phyloP scores from a whole-genome alignment of 148 eudicot species.

The Rheum nobile region DNA sequence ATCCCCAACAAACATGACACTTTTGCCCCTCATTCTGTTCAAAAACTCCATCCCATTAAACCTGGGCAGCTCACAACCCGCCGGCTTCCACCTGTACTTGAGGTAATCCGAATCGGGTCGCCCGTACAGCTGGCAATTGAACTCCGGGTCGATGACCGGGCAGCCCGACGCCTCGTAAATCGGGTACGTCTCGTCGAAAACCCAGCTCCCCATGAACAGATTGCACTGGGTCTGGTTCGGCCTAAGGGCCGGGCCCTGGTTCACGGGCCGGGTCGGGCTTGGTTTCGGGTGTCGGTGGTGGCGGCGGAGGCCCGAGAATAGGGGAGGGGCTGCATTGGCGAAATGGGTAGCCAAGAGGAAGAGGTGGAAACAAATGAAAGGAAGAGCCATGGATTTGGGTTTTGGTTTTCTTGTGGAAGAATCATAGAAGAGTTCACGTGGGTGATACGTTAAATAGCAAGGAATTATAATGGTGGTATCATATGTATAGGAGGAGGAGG shows the following conservation, averaged over 20 bases:
- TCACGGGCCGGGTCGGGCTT: background rate
- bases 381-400: background rate
- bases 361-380: background rate
- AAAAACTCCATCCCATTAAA: conserved; percentile 64
- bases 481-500: background rate
- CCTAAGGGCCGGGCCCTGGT: background rate
- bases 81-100: conserved; percentile 78
- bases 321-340: conserved; percentile 4
- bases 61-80: conserved; percentile 39
- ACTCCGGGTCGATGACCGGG: conserved; percentile 59
- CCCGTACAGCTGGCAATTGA: conserved; percentile 70
- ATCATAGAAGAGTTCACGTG: background rate
- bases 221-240: conserved; percentile 45
- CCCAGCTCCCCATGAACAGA: conserved; percentile 68
- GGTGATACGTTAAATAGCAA: background rate
- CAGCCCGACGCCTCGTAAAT: conserved; percentile 54
- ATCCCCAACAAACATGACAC: conserved; percentile 89
- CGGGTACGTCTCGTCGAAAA: conserved; percentile 50
- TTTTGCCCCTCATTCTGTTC: conserved; percentile 54
- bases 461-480: background rate
- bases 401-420: background rate
- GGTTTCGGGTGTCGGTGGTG: background rate
- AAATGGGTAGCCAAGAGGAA: background rate
- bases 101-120: conserved; percentile 85
- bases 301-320: background rate